Conservation (phyloP, 1,284 basidiomycete species). For the Fomitopsis pinicola region DNA sequence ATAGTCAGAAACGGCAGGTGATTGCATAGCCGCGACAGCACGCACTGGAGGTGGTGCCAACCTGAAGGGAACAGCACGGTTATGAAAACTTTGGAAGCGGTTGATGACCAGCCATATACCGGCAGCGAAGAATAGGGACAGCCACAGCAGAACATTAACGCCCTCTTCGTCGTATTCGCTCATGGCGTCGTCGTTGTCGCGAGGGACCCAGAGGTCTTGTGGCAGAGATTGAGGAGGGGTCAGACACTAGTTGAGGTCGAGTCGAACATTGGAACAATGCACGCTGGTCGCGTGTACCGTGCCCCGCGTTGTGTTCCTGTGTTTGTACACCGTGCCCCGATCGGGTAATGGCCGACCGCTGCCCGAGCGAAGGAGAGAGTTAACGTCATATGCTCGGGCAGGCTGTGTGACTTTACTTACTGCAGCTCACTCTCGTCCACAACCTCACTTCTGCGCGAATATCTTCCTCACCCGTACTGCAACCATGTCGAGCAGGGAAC, state of each 20-base stretch:
- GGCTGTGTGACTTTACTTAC: conserved; percentile 1
- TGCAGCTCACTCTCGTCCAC: conserved; percentile 1
- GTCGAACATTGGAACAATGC: conserved; percentile 1
- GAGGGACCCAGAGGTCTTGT: background rate
- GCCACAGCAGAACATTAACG: conserved; percentile 28
- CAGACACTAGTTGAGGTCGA: background rate
- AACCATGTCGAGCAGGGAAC: conserved; percentile 58
- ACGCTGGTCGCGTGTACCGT: background rate
- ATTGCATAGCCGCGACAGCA: conserved; percentile 4
- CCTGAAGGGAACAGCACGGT: conserved; percentile 65
- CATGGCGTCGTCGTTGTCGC: conserved; percentile 12
- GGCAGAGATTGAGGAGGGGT: conserved; percentile 1
- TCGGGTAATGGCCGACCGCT: too few relatives aligned
- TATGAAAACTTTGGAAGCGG: conserved; percentile 68
- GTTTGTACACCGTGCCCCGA: conserved; percentile 8
- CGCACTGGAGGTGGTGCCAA: conserved; percentile 56
- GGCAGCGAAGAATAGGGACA: conserved; percentile 63
- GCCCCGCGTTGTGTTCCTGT: background rate
- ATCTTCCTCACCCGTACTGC: background rate
- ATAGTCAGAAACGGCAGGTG: background rate
- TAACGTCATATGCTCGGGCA: conserved; percentile 8
- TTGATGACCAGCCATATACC: conserved; percentile 75
- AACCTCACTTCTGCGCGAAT: background rate
- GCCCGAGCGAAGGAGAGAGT: background rate
- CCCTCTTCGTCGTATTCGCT: conserved; percentile 29